Evolutionary conservation across 371 early-diverging fungal genomes (phyloP).

Genomic region (Apophysomyces variabilis): DNA sequence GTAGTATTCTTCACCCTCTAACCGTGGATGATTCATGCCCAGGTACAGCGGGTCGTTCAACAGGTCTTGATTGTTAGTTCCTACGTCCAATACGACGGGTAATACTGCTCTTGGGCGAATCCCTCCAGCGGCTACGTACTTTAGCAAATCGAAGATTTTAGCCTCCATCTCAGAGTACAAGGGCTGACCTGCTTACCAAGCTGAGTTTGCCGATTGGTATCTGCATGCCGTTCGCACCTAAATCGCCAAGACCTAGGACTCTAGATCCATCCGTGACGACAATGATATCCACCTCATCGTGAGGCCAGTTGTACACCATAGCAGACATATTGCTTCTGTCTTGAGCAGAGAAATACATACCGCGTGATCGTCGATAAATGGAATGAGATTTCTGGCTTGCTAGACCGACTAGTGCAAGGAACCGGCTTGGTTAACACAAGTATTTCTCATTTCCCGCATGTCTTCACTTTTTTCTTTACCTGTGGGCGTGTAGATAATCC

Average conservation of each 20-base stretch:
- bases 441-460: no score
- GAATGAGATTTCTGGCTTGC: conserved; percentile 64
- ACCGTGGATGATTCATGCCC: conserved; percentile 66
- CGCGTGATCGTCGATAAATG: conserved; percentile 68
- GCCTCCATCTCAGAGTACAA: conserved; percentile 4
- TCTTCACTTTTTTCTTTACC: conserved; percentile 24
- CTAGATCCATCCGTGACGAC: conserved; percentile 74
- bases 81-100: conserved; percentile 72
- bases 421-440: neutral
- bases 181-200: conserved; percentile 37
- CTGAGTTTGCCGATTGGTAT: conserved; percentile 65
- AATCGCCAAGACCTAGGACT: conserved; percentile 68
- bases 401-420: conserved; percentile 35
- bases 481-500: conserved; percentile 56
- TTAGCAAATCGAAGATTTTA: conserved; percentile 17
- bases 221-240: conserved; percentile 74
- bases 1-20: conserved; percentile 65
- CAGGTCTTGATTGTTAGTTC: conserved; percentile 64
- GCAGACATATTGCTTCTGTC: conserved; percentile 66
- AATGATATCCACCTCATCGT: conserved; percentile 65
- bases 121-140: conserved; percentile 70
- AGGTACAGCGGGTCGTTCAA: conserved; percentile 68
- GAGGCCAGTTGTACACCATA: conserved; percentile 64
- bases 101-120: conserved; percentile 65
- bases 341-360: conserved; percentile 66